Percentiles rank a stretch among this genome's conserved stretches.
Conservation (phyloP, 805 yeast genomes). For the Yarrowia yakushimensis region DNA sequence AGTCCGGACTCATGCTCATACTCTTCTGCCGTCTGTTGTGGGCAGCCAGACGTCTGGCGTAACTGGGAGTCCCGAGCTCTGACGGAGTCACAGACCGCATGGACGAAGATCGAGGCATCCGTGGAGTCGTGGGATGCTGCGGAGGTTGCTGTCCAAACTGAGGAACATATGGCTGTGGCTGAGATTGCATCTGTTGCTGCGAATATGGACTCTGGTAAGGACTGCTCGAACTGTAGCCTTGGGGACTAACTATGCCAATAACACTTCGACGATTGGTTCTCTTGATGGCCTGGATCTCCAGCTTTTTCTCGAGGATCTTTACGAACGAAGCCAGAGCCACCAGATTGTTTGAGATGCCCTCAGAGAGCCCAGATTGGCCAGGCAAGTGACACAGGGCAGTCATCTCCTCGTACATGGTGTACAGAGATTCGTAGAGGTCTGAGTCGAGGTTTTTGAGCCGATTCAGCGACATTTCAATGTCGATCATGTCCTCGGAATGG, state of each 20-base stretch:
- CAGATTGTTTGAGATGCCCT: conserved; percentile 12
- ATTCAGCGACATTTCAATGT: conserved; percentile 12
- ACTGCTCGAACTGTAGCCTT: background rate
- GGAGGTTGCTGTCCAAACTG: background rate
- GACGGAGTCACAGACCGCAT: conserved; percentile 2
- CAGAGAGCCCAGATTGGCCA: background rate
- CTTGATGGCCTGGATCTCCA: conserved; percentile 8
- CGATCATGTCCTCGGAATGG: conserved; percentile 21
- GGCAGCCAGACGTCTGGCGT: conserved; percentile 6
- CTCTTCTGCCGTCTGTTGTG: conserved; percentile 18
- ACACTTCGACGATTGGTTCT: conserved; percentile 11
- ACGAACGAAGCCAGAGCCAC: conserved; percentile 11
- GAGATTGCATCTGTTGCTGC: background rate
- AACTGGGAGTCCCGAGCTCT: conserved; percentile 10
- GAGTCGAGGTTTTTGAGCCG: background rate
- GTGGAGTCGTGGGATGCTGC: background rate
- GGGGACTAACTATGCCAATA: background rate
- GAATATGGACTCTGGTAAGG: conserved; percentile 9
- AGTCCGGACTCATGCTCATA: conserved; percentile 15
- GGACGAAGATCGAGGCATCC: conserved; percentile 8
- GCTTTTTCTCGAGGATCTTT: conserved; percentile 14
- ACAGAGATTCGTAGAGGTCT: conserved; percentile 6
- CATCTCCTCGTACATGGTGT: conserved; percentile 16
- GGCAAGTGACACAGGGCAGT: conserved; percentile 6
- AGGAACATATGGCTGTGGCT: background rate